Evolutionary conservation across 2,329 filamentous ascomycete species (phyloP).

Genomic region (Tolypocladium cylindrosporum): DNA sequence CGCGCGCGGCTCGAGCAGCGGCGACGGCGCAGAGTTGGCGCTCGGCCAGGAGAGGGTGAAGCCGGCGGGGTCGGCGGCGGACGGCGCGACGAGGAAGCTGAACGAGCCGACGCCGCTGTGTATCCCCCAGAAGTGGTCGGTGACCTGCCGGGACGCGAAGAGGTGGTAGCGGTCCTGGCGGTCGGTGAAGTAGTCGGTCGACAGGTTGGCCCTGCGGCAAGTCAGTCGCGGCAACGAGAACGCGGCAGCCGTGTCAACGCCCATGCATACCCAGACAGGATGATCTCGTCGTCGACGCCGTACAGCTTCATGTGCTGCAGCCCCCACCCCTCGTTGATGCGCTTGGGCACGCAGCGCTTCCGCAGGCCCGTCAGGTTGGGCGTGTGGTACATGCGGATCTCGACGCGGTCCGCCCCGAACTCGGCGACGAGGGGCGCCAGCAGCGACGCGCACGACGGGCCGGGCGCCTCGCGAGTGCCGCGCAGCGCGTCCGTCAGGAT

Average conservation of each 20-base stretch:
- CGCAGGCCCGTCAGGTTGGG: slow-evolving; percentile 83
- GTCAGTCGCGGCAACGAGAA: neutral
- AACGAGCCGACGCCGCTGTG: slow-evolving; percentile 70
- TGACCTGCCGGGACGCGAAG: slow-evolving; percentile 68
- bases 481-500: slow-evolving; percentile 86
- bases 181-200: slow-evolving; percentile 91
- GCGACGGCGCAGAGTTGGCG: slow-evolving; percentile 64
- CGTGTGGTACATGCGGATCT: slow-evolving; percentile 96
- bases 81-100: slow-evolving; percentile 69
- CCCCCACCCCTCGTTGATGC: slow-evolving; percentile 97
- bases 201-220: slow-evolving; percentile 66
- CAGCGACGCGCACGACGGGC: slow-evolving; percentile 79
- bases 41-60: slow-evolving; percentile 64
- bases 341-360: slow-evolving; percentile 73
- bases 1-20: slow-evolving; percentile 55
- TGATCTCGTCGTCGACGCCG: slow-evolving; percentile 88
- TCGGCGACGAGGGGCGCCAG: slow-evolving; percentile 74
- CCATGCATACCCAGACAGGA: slow-evolving; percentile 66
- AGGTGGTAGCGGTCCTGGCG: slow-evolving; percentile 91
- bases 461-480: slow-evolving; percentile 81
- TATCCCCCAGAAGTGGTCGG: slow-evolving; percentile 71
- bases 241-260: neutral
- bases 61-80: slow-evolving; percentile 38
- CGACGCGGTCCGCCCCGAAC: slow-evolving; percentile 75
- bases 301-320: slow-evolving; percentile 99